Conservation (phyloP, 2,329 filamentous ascomycete genomes). For the Cytospora chrysosperma region DNA sequence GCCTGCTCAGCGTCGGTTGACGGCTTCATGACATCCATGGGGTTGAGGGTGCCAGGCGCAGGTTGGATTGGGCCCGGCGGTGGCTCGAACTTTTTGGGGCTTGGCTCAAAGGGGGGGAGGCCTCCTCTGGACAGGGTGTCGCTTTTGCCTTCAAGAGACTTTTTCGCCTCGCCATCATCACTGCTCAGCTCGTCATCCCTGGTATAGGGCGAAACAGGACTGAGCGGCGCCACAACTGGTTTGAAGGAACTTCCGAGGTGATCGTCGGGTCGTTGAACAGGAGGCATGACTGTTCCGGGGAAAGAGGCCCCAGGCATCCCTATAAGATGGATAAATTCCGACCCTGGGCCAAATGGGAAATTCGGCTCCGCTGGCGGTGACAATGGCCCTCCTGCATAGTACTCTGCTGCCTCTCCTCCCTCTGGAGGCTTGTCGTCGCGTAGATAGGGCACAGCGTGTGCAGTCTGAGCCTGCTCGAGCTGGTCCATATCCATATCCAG, state of each 20-base stretch:
- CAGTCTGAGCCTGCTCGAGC: constrained; percentile 19
- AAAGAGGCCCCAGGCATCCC: constrained; percentile 15
- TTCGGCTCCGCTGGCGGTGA: constrained; percentile 27
- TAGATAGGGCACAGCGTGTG: constrained; percentile 22
- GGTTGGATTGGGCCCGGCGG: constrained; percentile 33
- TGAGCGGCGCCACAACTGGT: constrained; percentile 15
- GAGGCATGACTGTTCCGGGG: constrained; percentile 15
- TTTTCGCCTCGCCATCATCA: constrained; percentile 13
- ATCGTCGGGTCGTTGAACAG: neutral
- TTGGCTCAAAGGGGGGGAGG: constrained; percentile 13
- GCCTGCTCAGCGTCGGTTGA: constrained; percentile 37
- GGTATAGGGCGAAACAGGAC: constrained; percentile 15
- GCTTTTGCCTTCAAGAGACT: constrained; percentile 6
- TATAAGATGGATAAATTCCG: constrained; percentile 20
- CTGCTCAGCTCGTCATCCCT: constrained; percentile 21
- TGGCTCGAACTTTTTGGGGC: constrained; percentile 27
- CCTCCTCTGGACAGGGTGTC: constrained; percentile 14
- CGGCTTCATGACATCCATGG: constrained; percentile 53
- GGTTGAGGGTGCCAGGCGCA: constrained; percentile 50
- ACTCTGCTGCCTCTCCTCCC: constrained; percentile 30
- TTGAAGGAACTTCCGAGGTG: constrained; percentile 14
- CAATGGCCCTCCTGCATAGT: constrained; percentile 30
- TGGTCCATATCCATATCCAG: constrained; percentile 20
- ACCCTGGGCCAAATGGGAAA: constrained; percentile 3
- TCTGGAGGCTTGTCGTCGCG: constrained; percentile 24